Conservation (phyloP, 2,329 filamentous ascomycete genomes). For the Fusarium verticillioides region DNA sequence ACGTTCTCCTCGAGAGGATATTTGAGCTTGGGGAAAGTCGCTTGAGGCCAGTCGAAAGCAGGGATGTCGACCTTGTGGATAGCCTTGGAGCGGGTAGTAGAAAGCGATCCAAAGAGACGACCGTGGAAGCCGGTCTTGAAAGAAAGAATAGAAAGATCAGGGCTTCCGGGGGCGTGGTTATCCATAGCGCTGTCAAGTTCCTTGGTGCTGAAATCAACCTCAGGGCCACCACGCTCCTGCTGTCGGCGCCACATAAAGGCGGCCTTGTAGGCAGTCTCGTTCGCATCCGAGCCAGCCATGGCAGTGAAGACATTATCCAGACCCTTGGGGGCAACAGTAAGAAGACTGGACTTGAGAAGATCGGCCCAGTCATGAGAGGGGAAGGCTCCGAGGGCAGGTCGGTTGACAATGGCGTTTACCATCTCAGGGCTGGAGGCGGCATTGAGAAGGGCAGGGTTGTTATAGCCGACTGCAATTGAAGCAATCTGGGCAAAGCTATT, state of each 20-base stretch:
- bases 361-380: constrained; percentile 85
- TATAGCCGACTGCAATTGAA: constrained; percentile 92
- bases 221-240: constrained; percentile 79
- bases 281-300: constrained; percentile 89
- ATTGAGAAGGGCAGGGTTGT: constrained; percentile 80
- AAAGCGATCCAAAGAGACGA: constrained; percentile 86
- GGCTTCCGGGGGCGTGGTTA: constrained; percentile 81
- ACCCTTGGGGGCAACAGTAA: constrained; percentile 85
- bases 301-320: constrained; percentile 91
- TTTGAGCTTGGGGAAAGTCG: constrained; percentile 84
- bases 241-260: constrained; percentile 94
- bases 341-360: constrained; percentile 81
- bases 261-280: constrained; percentile 94
- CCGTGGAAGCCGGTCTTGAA: constrained; percentile 93
- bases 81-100: constrained; percentile 90
- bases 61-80: constrained; percentile 97
- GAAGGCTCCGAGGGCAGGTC: constrained; percentile 91
- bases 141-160: constrained; percentile 83
- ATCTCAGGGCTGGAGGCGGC: constrained; percentile 82
- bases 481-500: constrained; percentile 87
- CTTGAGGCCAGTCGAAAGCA: constrained; percentile 94
- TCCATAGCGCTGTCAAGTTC: constrained; percentile 82
- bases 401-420: constrained; percentile 84
- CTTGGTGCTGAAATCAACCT: constrained; percentile 81
- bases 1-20: constrained; percentile 86